Evolutionary conservation across 208 protist species (phyloP), one percentile per base, ranked within the genome.

Genomic region (Wallacemonas collosoma): DNA sequence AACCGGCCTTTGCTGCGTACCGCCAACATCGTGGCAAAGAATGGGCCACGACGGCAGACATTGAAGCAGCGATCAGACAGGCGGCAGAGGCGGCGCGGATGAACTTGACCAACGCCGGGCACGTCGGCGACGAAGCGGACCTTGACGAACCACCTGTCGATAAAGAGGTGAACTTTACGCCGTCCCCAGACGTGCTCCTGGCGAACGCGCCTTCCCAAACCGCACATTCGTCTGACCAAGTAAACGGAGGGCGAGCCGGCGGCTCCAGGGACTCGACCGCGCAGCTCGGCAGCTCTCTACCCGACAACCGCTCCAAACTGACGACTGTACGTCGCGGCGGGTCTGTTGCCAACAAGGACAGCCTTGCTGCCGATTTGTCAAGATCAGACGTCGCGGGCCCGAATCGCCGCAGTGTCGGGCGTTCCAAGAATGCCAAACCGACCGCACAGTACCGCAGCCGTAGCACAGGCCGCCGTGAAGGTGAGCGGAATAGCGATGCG

Each of bases 101-200:
- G 11, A 83, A 87, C 53, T 3, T 62, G 26, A 71, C 73, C 26
- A 73, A 57, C 11, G 67, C 77, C 7, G 76, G 76, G 54, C 75
- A 77, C 50, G 65, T 76, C 40, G 47, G 80, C 48, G 79, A 73
- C 45, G 83, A 89, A 55, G 76, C 64, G 41, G 75, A 69, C 39
- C 51, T 69, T 1, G 69, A 58, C n/a, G 80, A 76, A 62, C 53
- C 79, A 60, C 67, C 78, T n/a, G 69, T 83, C 3, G 74, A 84
- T n/a, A 88, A 82, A 67, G 86, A 94, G 79, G 73, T 90, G 15
- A 78, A 94, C 71, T 94, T 94, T 68, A 85, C 84, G 45, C 63
- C 75, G 5, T 62, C 71, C 2, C 14, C 35, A 2, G 66, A 1
- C 38, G 15, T 65, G 12, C 60, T 65, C 15, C 17, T 36, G 9